Percentiles rank a stretch among this genome's conserved stretches.
Conservation (phyloP, 2,329 filamentous ascomycete genomes). For the Colletotrichum truncatum region DNA sequence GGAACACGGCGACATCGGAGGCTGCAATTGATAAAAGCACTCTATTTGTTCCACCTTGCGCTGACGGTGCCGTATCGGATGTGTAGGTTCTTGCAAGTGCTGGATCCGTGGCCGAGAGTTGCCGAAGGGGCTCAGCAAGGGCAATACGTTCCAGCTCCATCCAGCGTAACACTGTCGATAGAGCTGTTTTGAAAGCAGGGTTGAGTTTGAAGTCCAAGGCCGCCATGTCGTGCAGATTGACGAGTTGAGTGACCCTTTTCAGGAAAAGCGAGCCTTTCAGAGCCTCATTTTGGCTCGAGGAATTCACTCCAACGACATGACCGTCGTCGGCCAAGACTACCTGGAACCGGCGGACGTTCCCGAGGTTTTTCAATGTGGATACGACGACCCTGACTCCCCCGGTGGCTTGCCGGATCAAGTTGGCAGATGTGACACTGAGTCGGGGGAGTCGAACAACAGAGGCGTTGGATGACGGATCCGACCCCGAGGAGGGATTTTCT, state of each 20-base stretch:
- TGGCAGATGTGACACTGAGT: not conserved
- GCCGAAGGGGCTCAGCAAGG: not conserved
- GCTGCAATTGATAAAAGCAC: too few relatives aligned
- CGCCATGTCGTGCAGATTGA: not conserved
- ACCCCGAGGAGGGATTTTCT: not conserved
- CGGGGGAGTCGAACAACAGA: not conserved
- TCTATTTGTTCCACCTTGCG: too few relatives aligned
- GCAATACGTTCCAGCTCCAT: not conserved
- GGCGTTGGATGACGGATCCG: not conserved
- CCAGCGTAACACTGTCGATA: not conserved
- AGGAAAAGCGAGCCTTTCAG: not conserved
- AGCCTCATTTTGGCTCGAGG: too few relatives aligned
- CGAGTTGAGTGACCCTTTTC: not conserved
- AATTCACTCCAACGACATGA: not conserved
- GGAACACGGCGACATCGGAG: not conserved
- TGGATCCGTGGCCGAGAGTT: not conserved
- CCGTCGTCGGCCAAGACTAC: not conserved
- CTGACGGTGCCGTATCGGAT: too few relatives aligned
- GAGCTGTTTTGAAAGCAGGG: not conserved
- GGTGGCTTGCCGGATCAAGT: not conserved
- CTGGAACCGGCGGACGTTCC: too few relatives aligned
- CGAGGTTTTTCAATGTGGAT: not conserved
- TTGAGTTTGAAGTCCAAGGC: too few relatives aligned
- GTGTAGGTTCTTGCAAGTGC: not conserved
- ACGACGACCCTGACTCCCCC: not conserved